phyloP scores from a whole-genome alignment of 192 early-diverging fungal genomes.

The Coemansia sp. region DNA sequence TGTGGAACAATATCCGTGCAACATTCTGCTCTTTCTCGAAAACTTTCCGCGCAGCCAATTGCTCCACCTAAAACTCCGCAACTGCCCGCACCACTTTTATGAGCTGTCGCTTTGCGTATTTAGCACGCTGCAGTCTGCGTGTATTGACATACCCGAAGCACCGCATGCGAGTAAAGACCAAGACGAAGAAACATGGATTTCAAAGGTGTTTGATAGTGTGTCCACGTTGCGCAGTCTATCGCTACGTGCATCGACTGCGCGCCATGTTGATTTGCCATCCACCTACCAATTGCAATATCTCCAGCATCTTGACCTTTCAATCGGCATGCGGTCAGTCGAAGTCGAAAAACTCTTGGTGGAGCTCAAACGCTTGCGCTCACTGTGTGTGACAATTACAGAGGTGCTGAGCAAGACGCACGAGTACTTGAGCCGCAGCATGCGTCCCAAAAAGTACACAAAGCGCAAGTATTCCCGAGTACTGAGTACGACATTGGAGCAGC shows the following conservation, averaged over 20 bases:
- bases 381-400: conserved; percentile 21
- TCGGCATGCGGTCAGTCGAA: conserved; percentile 25
- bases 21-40: conserved; percentile 30
- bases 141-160: conserved; percentile 15
- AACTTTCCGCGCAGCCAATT: conserved; percentile 39
- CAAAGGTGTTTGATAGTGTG: not conserved
- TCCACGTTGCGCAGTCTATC: conserved; percentile 10
- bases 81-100: conserved; percentile 16
- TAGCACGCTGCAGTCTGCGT: not conserved
- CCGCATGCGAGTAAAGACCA: conserved; percentile 1
- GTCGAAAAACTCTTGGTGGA: conserved; percentile 23
- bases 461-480: not conserved
- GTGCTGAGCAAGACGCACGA: conserved; percentile 29
- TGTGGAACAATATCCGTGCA: conserved; percentile 23
- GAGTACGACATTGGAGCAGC: conserved; percentile 13
- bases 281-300: conserved; percentile 3
- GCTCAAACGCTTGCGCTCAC: conserved; percentile 10
- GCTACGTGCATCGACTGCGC: not conserved
- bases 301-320: conserved; percentile 13
- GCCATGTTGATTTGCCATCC: conserved; percentile 14
- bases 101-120: conserved; percentile 18
- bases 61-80: conserved; percentile 13
- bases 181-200: conserved; percentile 22
- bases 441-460: conserved; percentile 17
- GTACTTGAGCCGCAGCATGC: conserved; percentile 25